Percentiles rank a stretch among this genome's conserved stretches.
phyloP scores from a whole-genome alignment of 352 stramenopile species.

The Albugo candida region DNA sequence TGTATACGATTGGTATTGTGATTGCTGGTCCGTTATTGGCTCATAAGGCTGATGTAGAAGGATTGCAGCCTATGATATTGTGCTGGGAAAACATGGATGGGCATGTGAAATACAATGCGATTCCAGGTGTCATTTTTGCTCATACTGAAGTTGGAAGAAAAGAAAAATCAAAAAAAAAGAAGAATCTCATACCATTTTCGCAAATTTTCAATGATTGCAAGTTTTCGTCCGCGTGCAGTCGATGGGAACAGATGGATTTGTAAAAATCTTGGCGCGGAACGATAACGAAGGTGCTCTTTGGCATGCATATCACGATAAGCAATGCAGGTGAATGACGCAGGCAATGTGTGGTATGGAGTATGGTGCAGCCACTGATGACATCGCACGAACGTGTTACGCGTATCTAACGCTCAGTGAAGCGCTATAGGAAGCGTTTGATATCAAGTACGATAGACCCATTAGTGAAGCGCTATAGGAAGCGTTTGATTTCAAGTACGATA shows the following conservation, averaged over 20 bases:
- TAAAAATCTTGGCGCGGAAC: slow-evolving; percentile 97
- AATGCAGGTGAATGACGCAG: slow-evolving; percentile 98
- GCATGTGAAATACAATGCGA: slow-evolving; percentile 99
- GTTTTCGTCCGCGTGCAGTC: slow-evolving; percentile 89
- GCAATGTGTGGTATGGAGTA: slow-evolving; percentile 98
- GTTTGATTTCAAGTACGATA: slow-evolving; percentile 93
- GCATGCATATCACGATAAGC: slow-evolving; percentile 97
- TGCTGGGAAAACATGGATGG: slow-evolving; percentile 92
- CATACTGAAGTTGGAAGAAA: slow-evolving; percentile 95
- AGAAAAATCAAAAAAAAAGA: slow-evolving; percentile 93
- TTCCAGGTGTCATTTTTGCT: slow-evolving; percentile 97
- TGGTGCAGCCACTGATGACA: slow-evolving; percentile 93
- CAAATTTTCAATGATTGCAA: slow-evolving; percentile 96
- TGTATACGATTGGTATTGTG: slow-evolving; percentile 96
- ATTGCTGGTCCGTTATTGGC: slow-evolving; percentile 98
- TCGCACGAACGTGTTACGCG: slow-evolving; percentile 95
- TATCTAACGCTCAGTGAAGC: slow-evolving; percentile 97
- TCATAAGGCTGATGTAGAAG: slow-evolving; percentile 99
- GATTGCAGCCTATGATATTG: slow-evolving; percentile 95
- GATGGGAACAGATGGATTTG: slow-evolving; percentile 88
- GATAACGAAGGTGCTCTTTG: slow-evolving; percentile 95
- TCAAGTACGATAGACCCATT: too few species aligned
- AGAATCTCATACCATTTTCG: slow-evolving; percentile 91
- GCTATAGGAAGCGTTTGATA: too few species aligned
- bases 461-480: slow-evolving; percentile 99